Percentiles rank a stretch among this genome's conserved stretches.
Evolutionary conservation across 148 eudicot species (phyloP).

Genomic region (Rhododendron vialii): DNA sequence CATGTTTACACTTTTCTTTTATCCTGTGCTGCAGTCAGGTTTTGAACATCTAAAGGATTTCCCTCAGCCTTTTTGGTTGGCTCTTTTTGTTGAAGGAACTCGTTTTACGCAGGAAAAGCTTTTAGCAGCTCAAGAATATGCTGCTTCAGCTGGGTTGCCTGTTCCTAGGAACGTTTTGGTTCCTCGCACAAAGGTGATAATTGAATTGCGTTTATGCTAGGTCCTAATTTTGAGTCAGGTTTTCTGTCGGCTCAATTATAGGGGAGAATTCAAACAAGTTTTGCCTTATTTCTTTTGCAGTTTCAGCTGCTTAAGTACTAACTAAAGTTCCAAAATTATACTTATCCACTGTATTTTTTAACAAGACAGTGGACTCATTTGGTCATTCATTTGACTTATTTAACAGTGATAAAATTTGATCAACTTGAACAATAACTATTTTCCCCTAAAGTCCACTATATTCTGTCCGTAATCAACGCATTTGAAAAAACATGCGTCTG

Average conservation of each 20-base stretch:
- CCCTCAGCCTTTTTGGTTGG: conserved; percentile 91
- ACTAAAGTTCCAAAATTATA: background rate
- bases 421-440: background rate
- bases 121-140: conserved; percentile 80
- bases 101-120: conserved; percentile 80
- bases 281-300: background rate
- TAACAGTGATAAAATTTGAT: background rate
- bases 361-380: background rate
- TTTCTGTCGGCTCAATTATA: background rate
- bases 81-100: conserved; percentile 91
- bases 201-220: background rate
- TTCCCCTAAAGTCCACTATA: background rate
- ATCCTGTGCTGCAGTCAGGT: conserved; percentile 53
- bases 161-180: conserved; percentile 78
- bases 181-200: conserved; percentile 82
- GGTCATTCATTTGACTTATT: background rate
- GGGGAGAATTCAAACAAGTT: background rate
- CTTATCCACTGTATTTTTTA: background rate
- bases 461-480: background rate
- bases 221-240: background rate
- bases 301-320: background rate
- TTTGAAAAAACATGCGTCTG: background rate
- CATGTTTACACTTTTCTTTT: background rate
- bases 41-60: conserved; percentile 65
- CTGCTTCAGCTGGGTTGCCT: conserved; percentile 60